phyloP scores from a whole-genome alignment of 352 stramenopile species.

The Phytophthora nicotianae region DNA sequence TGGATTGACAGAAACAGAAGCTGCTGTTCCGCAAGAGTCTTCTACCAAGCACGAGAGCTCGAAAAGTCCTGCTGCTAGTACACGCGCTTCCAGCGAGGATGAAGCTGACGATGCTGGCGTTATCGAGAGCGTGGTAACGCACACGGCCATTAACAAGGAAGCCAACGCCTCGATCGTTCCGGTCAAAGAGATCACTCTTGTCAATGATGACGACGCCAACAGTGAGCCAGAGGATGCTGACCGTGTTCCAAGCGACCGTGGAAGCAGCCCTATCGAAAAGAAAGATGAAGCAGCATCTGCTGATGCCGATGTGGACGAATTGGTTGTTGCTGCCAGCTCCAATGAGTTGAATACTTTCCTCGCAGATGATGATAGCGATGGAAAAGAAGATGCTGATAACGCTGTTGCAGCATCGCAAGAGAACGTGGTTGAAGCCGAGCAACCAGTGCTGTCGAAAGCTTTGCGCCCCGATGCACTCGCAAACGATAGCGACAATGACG shows the following conservation, averaged over 20 bases:
- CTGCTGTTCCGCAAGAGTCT: slow-evolving; percentile 1
- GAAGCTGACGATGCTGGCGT: background rate
- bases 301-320: slow-evolving; percentile 1
- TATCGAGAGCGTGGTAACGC: background rate
- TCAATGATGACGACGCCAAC: background rate
- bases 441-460: background rate
- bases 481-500: slow-evolving; percentile 37
- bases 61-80: slow-evolving; percentile 1
- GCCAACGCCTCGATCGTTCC: background rate
- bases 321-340: slow-evolving; percentile 2
- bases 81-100: background rate
- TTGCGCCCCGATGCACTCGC: slow-evolving; percentile 24
- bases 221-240: slow-evolving; percentile 11
- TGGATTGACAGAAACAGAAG: slow-evolving; percentile 11
- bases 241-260: slow-evolving; percentile 3
- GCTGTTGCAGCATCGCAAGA: slow-evolving; percentile 1
- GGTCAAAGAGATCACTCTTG: background rate
- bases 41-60: background rate
- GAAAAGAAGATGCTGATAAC: slow-evolving; percentile 3
- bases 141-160: background rate
- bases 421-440: background rate
- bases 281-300: background rate
- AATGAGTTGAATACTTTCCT: slow-evolving; percentile 19
- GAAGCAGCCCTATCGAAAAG: background rate
- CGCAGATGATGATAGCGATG: slow-evolving; percentile 5